Evolutionary conservation across 176 grass and related monocot species (phyloP).

Genomic region (Aegilops tauschii): DNA sequence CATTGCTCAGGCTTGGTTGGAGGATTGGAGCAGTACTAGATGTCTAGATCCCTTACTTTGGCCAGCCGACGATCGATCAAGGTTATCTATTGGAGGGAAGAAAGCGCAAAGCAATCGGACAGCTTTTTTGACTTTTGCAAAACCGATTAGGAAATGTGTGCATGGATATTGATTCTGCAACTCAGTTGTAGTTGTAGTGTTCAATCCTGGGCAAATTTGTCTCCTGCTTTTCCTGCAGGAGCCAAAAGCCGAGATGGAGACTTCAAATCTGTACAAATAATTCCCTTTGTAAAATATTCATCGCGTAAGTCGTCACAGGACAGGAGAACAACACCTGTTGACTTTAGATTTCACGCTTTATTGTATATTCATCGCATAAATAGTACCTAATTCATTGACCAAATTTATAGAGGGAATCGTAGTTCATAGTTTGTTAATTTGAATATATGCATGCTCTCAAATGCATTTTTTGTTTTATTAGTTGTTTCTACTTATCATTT

Average conservation of each 20-base stretch:
- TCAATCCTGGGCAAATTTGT: constrained; percentile 14
- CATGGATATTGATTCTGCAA: background rate
- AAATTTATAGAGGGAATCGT: too few relatives aligned
- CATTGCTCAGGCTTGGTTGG: too few relatives aligned
- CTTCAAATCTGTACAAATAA: background rate
- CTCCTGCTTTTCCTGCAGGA: background rate
- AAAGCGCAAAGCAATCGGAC: background rate
- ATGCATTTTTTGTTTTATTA: too few relatives aligned
- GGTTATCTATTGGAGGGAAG: background rate
- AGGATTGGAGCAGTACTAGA: too few relatives aligned
- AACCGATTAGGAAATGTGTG: constrained; percentile 22
- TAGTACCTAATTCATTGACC: background rate
- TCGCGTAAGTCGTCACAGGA: background rate
- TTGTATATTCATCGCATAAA: background rate
- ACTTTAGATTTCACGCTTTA: background rate
- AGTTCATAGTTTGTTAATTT: too few relatives aligned
- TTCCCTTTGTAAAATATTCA: constrained; percentile 17
- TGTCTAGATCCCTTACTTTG: too few relatives aligned
- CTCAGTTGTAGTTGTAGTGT: constrained; percentile 1
- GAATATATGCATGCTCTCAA: too few relatives aligned
- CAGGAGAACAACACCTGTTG: constrained; percentile 40
- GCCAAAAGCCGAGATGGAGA: constrained; percentile 21
- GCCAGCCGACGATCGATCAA: too few relatives aligned
- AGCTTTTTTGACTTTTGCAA: constrained; percentile 38
- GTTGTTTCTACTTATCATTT: too few relatives aligned